Evolutionary conservation across 306 rosid species (phyloP).

Genomic region (Vigna angularis): DNA sequence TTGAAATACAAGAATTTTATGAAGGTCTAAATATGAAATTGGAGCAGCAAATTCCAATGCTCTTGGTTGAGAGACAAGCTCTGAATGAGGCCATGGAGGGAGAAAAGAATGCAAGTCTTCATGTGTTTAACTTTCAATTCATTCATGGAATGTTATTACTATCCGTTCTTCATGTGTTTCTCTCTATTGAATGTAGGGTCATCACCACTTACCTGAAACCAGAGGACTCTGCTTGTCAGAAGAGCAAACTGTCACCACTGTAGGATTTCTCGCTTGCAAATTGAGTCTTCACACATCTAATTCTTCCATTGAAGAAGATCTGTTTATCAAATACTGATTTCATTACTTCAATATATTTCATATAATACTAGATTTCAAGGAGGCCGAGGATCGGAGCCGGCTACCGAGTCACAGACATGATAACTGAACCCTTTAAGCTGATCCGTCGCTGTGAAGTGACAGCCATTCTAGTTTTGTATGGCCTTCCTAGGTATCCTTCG

Average conservation of each 20-base stretch:
- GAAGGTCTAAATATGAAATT: constrained; percentile 97
- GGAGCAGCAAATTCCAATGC: constrained; percentile 97
- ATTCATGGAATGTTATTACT: not conserved
- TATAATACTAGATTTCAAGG: constrained; percentile 66
- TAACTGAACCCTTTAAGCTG: constrained; percentile 83
- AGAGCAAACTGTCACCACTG: constrained; percentile 93
- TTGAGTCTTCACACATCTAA: constrained; percentile 25
- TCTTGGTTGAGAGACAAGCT: constrained; percentile 98
- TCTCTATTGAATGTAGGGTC: constrained; percentile 67
- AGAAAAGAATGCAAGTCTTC: constrained; percentile 71
- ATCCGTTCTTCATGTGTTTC: constrained; percentile 30
- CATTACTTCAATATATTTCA: constrained; percentile 7
- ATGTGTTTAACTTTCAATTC: constrained; percentile 7
- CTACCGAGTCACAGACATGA: constrained; percentile 71
- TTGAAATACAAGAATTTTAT: constrained; percentile 92
- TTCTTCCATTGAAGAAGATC: constrained; percentile 34
- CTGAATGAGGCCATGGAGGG: constrained; percentile 99
- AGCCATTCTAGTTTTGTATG: constrained; percentile 92
- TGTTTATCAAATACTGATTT: constrained; percentile 17
- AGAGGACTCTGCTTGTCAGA: constrained; percentile 99
- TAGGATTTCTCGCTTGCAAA: constrained; percentile 50
- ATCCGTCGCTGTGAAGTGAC: constrained; percentile 94
- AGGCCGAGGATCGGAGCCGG: constrained; percentile 88
- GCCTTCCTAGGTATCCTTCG: constrained; percentile 85
- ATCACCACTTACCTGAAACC: constrained; percentile 97